phyloP scores from a whole-genome alignment of 495 filamentous ascomycete genomes.

The Xylaria cubensis region DNA sequence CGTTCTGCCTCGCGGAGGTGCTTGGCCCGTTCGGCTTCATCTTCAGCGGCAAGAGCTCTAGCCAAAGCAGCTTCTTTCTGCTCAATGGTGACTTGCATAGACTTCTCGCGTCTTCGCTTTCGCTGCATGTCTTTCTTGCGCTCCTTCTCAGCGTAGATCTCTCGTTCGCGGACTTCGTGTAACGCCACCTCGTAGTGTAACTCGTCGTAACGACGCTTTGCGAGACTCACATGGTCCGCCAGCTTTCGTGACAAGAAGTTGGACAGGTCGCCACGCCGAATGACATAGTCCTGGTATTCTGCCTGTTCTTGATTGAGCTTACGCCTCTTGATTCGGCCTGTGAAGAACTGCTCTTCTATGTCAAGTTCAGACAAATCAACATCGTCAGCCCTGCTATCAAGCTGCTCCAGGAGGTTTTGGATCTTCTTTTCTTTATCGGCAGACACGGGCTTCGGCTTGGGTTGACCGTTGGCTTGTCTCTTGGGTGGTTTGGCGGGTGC shows the following conservation, averaged over 20 bases:
- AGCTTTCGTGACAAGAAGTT: slow-evolving; percentile 44
- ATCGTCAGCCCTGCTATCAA: slow-evolving; percentile 74
- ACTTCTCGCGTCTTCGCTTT: slow-evolving; percentile 95
- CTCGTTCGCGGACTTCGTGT: slow-evolving; percentile 84
- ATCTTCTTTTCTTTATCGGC: slow-evolving; percentile 74
- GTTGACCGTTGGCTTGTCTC: slow-evolving; percentile 56
- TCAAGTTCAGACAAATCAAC: slow-evolving; percentile 70
- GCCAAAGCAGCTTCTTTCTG: slow-evolving; percentile 83
- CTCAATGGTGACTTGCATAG: slow-evolving; percentile 82
- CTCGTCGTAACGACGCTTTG: slow-evolving; percentile 57
- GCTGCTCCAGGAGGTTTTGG: slow-evolving; percentile 64
- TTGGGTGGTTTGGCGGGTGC: slow-evolving; percentile 58
- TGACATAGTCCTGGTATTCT: slow-evolving; percentile 61
- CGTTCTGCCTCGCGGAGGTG: slow-evolving; percentile 80
- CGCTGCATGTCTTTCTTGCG: slow-evolving; percentile 99
- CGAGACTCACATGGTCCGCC: slow-evolving; percentile 54
- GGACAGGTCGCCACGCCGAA: slow-evolving; percentile 49
- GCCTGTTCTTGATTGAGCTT: slow-evolving; percentile 65
- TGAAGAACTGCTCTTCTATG: slow-evolving; percentile 60
- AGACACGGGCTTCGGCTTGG: slow-evolving; percentile 60
- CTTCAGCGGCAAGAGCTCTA: slow-evolving; percentile 73
- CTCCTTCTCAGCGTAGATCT: slow-evolving; percentile 94
- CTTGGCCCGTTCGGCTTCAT: slow-evolving; percentile 78
- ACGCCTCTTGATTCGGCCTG: slow-evolving; percentile 65
- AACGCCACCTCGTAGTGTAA: slow-evolving; percentile 68